Evolutionary conservation across 1,284 basidiomycete genomes (phyloP).

Genomic region (Neonothopanus nambi): DNA sequence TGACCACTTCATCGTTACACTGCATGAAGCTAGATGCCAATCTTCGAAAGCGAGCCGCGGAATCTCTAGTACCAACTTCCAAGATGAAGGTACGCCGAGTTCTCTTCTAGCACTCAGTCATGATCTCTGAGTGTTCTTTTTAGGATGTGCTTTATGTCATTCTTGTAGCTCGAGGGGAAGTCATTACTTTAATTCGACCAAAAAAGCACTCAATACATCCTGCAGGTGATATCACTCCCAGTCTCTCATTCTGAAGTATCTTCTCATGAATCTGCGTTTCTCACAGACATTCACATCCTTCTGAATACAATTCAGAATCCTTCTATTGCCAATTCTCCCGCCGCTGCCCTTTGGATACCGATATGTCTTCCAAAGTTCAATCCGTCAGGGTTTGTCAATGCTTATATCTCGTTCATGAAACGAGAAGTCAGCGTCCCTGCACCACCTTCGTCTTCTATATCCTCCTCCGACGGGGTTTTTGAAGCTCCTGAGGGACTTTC

Average conservation of each 20-base stretch:
- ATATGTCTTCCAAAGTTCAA: slow-evolving; percentile 97
- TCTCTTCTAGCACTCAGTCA: neutral
- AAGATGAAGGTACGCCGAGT: slow-evolving; percentile 69
- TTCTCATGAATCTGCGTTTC: slow-evolving; percentile 6
- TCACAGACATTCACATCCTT: slow-evolving; percentile 82
- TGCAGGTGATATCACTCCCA: slow-evolving; percentile 58
- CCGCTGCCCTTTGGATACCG: slow-evolving; percentile 89
- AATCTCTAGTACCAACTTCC: slow-evolving; percentile 72
- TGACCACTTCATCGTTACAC: slow-evolving; percentile 79
- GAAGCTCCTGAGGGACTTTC: too few relatives aligned
- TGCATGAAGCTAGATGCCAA: slow-evolving; percentile 75
- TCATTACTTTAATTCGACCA: slow-evolving; percentile 89
- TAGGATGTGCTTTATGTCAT: slow-evolving; percentile 92
- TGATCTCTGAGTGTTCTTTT: slow-evolving; percentile 1
- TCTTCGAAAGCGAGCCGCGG: slow-evolving; percentile 71
- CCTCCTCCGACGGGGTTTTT: too few relatives aligned
- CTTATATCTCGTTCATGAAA: slow-evolving; percentile 77
- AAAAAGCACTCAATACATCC: slow-evolving; percentile 95
- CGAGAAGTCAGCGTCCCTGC: neutral
- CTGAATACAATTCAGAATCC: slow-evolving; percentile 79
- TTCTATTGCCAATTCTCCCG: slow-evolving; percentile 69
- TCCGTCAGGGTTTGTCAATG: slow-evolving; percentile 87
- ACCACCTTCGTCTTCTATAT: neutral
- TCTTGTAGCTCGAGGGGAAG: slow-evolving; percentile 74
- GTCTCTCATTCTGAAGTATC: neutral